Evolutionary conservation across 208 protist genomes (phyloP), one percentile per base, ranked within the genome.

Genomic region (Leishmania braziliensis): DNA sequence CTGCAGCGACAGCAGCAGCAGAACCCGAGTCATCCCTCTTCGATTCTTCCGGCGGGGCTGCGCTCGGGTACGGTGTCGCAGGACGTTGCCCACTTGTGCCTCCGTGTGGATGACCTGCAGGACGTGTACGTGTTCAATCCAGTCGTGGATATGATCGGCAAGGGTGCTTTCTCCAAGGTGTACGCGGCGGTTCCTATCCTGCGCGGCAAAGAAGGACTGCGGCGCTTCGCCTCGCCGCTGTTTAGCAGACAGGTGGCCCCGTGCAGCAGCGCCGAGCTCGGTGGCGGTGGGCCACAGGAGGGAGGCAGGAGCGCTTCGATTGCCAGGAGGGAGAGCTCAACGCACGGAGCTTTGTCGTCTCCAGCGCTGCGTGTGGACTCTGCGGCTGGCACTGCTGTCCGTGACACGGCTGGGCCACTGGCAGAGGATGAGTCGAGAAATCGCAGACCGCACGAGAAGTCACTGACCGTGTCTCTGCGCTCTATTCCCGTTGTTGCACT

Each of bases 111-210:
- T 46, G 88, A 87, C 76, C 58, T 97, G 60, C 93, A 97, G 81
- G 91, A 97, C 18, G 76, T 77, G 5, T 97, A 95, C 85, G 84
- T 87, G 62, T 97, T 94, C 86, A 86, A 97, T 75, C 90, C 91
- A 0, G 76, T 91, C 1, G 82, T 89, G 46, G 93, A 97, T 74
- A 78, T 81, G 62, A 85, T 97, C 58, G 93, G 91, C 26, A 84
- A 88, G 69, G 93, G 93, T 4, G 90, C 91, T 26, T 97, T 94
- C 80, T 94, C 91, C 4, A 83, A 91, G 74, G 93, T 97, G 48
- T 97, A 93, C 81, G 90, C 90, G 8, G 93, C 93, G 5, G 74
- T 95, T 39, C 93, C 90, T 0, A 86, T 93, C 18, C 84, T 94
- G 73, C 81, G 89, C 26, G 90, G 84, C 5, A 70, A 43, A n/a